Base-by-base conservation (phyloP, 495 filamentous ascomycete genomes). In the Xylaria grammica region DNA sequence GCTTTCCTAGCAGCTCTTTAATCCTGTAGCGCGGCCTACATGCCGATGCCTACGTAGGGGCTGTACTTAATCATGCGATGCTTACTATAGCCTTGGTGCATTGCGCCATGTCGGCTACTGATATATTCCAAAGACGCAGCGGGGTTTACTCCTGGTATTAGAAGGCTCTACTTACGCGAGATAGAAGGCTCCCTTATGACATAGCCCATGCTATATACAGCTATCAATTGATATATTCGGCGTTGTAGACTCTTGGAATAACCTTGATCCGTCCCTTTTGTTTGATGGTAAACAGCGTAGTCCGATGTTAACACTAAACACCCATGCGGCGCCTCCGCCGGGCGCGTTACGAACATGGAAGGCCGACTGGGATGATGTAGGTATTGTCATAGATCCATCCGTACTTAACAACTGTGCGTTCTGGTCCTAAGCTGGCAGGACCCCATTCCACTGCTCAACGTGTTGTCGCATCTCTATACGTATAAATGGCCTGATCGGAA, bases 101-200 rank as follows among this genome's bases (percentile, higher is more conserved):
- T 40, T 40, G 29, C 20, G 63, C 63, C 13, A 69, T 74, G 69
- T 63, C 63, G 6, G 49, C 44, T 17, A 62, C 68, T 15, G 74
- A 77, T 29, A 48, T 64, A 10, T 60, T 75, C 22, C 56, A 72
- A 55, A 71, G 74, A 10, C 56, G 38, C 40, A 64, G 66, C 34
- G 74, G 75, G 22, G 26, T 77, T 4, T 75, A 75, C 36, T 73
- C 75, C 40, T 75, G 72, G 67, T 61, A 68, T 15, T 75, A 72
- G 73, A 75, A 77, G 54, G 73, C 75, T 26, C 55, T 74, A 8
- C 58, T 77, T 29, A 75, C 75, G 19, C 53, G n/a, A n/a, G n/a
- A n/a, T 77, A 2, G 68, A 79, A 48, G 79, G 79, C 7, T 82
- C 77, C 60, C 49, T 66, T 13, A 67, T 63, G 60, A 44, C 60